A percentile compares a stretch with the other conserved stretches of the same genome.
Evolutionary conservation across 2,329 filamentous ascomycete genomes (phyloP).

Genomic region (Didymella glomerata): DNA sequence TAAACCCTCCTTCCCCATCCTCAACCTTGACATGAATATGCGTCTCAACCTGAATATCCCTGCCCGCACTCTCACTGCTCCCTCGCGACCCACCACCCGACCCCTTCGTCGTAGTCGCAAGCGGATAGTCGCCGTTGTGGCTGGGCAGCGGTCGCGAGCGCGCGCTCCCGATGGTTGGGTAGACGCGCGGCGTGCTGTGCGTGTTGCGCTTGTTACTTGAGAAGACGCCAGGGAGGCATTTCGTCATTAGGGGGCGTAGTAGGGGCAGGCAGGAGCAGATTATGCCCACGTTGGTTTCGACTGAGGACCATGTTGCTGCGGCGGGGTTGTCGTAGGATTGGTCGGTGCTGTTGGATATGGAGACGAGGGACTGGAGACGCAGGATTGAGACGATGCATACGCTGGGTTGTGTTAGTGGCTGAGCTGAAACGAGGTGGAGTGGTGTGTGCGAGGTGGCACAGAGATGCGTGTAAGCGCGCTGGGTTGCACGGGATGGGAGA

Average conservation of each 20-base stretch:
- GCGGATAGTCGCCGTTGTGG: slow-evolving; percentile 18
- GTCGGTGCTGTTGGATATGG: slow-evolving; percentile 42
- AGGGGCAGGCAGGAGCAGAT: slow-evolving; percentile 47
- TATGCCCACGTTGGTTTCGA: slow-evolving; percentile 46
- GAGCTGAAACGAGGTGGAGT: slow-evolving; percentile 1
- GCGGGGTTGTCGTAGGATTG: slow-evolving; percentile 46
- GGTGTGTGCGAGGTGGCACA: slow-evolving; percentile 2
- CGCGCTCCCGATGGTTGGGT: slow-evolving; percentile 26
- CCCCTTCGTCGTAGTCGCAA: slow-evolving; percentile 20
- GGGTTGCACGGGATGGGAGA: slow-evolving; percentile 16
- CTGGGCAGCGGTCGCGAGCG: slow-evolving; percentile 14
- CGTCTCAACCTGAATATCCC: slow-evolving; percentile 39
- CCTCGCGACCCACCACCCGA: slow-evolving; percentile 15
- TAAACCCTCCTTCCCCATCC: slow-evolving; percentile 8
- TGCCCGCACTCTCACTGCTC: slow-evolving; percentile 10
- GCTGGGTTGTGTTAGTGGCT: slow-evolving; percentile 28
- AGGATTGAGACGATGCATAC: slow-evolving; percentile 49
- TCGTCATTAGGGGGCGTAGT: slow-evolving; percentile 39
- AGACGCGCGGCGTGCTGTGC: slow-evolving; percentile 16
- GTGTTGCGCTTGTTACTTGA: slow-evolving; percentile 27
- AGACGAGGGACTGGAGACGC: slow-evolving; percentile 44
- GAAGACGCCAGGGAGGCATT: slow-evolving; percentile 36
- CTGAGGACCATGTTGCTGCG: slow-evolving; percentile 42
- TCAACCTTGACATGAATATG: slow-evolving; percentile 37
- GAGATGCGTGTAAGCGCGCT: neutral